Evolutionary conservation across 2,329 filamentous ascomycete species (phyloP), one percentile per base, ranked within the genome.

Genomic region (Hortaea werneckii): DNA sequence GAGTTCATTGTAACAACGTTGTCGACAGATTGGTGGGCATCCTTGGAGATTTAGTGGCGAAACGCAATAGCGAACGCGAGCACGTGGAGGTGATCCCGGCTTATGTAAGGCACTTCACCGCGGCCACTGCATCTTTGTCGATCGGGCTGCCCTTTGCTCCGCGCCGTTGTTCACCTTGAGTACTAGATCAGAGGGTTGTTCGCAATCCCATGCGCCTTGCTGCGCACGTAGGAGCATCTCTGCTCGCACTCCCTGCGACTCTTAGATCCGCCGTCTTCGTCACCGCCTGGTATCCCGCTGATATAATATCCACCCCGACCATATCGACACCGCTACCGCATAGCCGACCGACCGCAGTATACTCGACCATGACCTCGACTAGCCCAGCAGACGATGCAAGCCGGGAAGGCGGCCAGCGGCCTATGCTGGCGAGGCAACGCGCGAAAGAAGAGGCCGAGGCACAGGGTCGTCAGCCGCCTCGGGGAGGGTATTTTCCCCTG

Each of bases 401-500:
- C 10, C 35, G 43, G 29, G 13, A 34, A 51, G 48, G 57, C 34
- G 47, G 48, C 5, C 54, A 58, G 42, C 58, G 57, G 44, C 50
- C 60, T n/a, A 60, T 63, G 59, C 57, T 66, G 12, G 62, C 63
- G 6, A 54, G 62, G 5, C 59, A 65, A 30, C 59, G 63, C 26
- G 51, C 51, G n/a, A 27, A 37, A 37, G 9, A 43, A 43, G 41
- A 37, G 41, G 12, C 27, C 11, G 32, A 43, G 13, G 29, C 41
- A 46, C 41, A 45, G 45, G 45, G 42, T 5, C 37, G 29, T n/a
- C 40, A 38, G 30, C 41, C 43, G 2, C 42, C 34, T 8, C 55
- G 56, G 41, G 43, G 46, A 9, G 55, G 51, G 41, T 67, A 62
- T 44, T 96, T 98, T 55, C 89, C 92, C 2, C 69, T 96, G 20